phyloP scores from a whole-genome alignment of 306 rosid genomes.

The Cucumis melo region DNA sequence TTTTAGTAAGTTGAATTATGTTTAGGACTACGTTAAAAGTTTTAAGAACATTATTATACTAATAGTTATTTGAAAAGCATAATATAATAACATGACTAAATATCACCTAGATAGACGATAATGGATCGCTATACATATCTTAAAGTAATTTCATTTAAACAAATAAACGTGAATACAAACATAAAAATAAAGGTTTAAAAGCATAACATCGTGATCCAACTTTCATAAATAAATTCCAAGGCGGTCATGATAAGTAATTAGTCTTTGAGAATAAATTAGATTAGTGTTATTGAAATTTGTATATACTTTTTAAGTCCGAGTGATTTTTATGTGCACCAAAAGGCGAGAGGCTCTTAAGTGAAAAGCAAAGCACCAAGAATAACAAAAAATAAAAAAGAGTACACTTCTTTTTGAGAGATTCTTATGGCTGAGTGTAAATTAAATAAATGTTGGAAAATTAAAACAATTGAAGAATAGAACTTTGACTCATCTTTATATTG shows the following conservation, averaged over 20 bases:
- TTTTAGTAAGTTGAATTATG: too few species aligned
- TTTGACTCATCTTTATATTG: background rate
- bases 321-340: conserved; percentile 1
- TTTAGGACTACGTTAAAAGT: too few species aligned
- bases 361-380: background rate
- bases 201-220: background rate
- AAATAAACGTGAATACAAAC: too few species aligned
- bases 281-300: background rate
- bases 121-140: too few species aligned
- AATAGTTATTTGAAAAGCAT: too few species aligned
- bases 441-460: background rate
- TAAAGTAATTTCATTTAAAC: too few species aligned
- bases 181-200: background rate
- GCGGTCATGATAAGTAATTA: background rate
- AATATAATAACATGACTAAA: too few species aligned
- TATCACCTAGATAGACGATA: too few species aligned
- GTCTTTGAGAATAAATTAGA: background rate
- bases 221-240: background rate
- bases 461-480: background rate
- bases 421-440: background rate
- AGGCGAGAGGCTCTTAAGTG: background rate
- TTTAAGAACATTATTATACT: too few species aligned
- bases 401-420: background rate
- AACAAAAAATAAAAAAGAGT: background rate
- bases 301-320: background rate